Evolutionary conservation across 805 yeast genomes (phyloP), one percentile per base, ranked within the genome.

Genomic region (Spencermartinsiella europaea): DNA sequence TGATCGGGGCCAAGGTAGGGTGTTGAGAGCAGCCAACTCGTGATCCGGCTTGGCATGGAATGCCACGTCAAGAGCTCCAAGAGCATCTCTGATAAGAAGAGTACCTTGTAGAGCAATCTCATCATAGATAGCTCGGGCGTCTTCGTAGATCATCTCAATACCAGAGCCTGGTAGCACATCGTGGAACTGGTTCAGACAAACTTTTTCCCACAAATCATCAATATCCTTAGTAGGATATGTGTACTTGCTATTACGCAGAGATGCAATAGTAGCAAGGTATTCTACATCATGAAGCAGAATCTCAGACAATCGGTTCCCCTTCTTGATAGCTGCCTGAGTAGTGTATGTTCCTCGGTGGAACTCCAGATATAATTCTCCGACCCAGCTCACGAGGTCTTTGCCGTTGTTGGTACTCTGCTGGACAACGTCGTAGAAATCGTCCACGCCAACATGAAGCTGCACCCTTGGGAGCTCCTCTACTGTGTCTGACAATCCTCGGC

Each of bases 81-180:
- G 59, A 1, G 86, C 82, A 1, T 72, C 69, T 1, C 67, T 54
- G 25, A 80, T 74, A 58, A 93, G 69, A 3, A 66, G 55, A 35
- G 75, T 72, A 35, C 83, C 81, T 19, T 69, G 67, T 16, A 70
- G 66, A 48, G 83, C 68, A 20, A 82, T 83, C 14, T 72, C 67
- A 4, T 69, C 71, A 56, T 90, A 74, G 77, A 86, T 81, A 27
- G 91, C 90, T 60, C 81, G 77, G 7, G 91, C 97, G 57, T 85
- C 93, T 57, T 88, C 89, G 61, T 93, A 91, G 12, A 93, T 96
- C 80, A 87, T 79, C 52, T 88, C 96, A 58, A 91, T 91, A 66
- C 96, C 87, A 4, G 95, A 83, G 2, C 99, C 99, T 1, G 99
- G 99, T 44, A 93, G 73, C n/a, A 91, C 97, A 69, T 91, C 99